These are phyloP conservation scores for Kodamaea restingae DNA, from an alignment of 805 yeast species.

Conservation along the genomic window DNA sequence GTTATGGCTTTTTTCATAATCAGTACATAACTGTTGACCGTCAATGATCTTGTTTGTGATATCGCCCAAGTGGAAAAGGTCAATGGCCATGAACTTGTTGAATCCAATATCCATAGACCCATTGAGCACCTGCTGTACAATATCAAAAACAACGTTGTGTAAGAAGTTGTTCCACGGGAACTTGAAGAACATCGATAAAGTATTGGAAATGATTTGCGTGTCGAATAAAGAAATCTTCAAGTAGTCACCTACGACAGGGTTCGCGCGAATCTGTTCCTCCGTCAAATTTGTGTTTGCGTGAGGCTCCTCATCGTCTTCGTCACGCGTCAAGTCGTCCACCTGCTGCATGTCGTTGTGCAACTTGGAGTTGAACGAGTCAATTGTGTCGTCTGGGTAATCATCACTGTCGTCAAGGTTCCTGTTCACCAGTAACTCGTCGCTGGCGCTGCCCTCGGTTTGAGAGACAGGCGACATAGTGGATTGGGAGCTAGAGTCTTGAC, in stretches of 20 bases:
- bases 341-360: conserved; percentile 14
- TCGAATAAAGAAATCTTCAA: conserved; percentile 40
- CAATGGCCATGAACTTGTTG: conserved; percentile 46
- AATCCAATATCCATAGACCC: conserved; percentile 49
- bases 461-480: background rate
- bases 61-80: conserved; percentile 52
- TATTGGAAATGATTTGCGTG: conserved; percentile 40
- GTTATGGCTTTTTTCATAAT: conserved; percentile 22
- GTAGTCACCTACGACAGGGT: conserved; percentile 43
- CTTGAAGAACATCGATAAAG: conserved; percentile 41
- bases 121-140: conserved; percentile 44
- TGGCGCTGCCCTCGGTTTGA: conserved; percentile 10
- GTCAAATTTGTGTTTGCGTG: conserved; percentile 43
- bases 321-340: conserved; percentile 20
- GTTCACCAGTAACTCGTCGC: conserved; percentile 11
- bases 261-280: conserved; percentile 39
- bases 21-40: conserved; percentile 40
- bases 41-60: conserved; percentile 40
- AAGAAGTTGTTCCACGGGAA: conserved; percentile 47
- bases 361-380: conserved; percentile 33
- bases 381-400: conserved; percentile 27
- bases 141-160: conserved; percentile 46
- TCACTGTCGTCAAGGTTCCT: conserved; percentile 9
- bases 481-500: conserved; percentile 9
- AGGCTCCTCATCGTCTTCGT: conserved; percentile 36